Percentiles rank a stretch among this genome's conserved stretches.
Evolutionary conservation across 108 stramenopile species (phyloP).

Genomic region (Fistulifera solaris): DNA sequence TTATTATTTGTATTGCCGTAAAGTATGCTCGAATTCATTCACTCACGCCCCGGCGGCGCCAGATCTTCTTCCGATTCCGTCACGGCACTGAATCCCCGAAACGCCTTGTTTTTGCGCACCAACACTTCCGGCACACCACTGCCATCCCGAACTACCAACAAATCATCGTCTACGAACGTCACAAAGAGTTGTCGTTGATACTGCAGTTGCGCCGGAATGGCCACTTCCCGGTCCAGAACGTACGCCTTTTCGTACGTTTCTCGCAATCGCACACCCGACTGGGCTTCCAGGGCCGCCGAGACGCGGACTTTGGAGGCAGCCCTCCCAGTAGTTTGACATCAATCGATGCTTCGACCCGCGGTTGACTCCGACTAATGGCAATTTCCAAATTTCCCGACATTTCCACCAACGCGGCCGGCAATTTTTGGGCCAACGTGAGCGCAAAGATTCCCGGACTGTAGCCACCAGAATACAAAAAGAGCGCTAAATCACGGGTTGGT

Average conservation of each 20-base stretch:
- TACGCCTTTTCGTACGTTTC: slow-evolving; percentile 81
- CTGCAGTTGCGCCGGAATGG: slow-evolving; percentile 59
- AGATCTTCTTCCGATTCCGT: slow-evolving; percentile 4
- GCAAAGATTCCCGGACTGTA: slow-evolving; percentile 73
- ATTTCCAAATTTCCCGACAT: slow-evolving; percentile 68
- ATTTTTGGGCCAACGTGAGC: slow-evolving; percentile 44
- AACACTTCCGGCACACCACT: slow-evolving; percentile 81
- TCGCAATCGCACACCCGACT: slow-evolving; percentile 53
- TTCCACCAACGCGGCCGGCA: slow-evolving; percentile 26
- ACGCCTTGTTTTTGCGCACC: slow-evolving; percentile 41
- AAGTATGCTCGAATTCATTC: background rate
- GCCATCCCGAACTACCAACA: slow-evolving; percentile 77
- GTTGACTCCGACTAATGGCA: slow-evolving; percentile 60
- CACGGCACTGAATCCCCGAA: slow-evolving; percentile 18
- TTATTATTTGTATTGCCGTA: slow-evolving; percentile 1
- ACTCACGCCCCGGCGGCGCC: background rate
- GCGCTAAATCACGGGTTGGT: slow-evolving; percentile 64
- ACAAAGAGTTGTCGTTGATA: slow-evolving; percentile 76
- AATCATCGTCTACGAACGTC: slow-evolving; percentile 84
- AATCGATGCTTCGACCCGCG: slow-evolving; percentile 66
- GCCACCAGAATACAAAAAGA: slow-evolving; percentile 66
- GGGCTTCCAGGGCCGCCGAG: slow-evolving; percentile 26
- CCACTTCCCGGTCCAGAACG: slow-evolving; percentile 24
- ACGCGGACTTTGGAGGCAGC: slow-evolving; percentile 22
- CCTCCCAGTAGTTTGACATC: slow-evolving; percentile 27